phyloP scores from a whole-genome alignment of 2,329 filamentous ascomycete species.

The Coniella vitis region DNA sequence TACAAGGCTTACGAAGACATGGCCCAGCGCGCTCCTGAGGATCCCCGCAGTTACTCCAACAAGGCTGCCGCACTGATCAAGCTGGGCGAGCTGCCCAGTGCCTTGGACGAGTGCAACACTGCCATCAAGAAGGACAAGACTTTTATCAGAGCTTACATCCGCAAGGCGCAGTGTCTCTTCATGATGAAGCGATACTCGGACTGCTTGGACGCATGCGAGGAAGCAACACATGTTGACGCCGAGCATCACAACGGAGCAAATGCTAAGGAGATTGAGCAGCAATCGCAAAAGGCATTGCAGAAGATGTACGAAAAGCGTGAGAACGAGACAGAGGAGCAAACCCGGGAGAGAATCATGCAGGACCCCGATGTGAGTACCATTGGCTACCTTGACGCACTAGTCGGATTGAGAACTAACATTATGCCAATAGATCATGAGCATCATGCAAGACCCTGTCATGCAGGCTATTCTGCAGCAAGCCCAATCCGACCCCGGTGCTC shows the following conservation, averaged over 20 bases:
- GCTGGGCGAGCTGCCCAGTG: slow-evolving; percentile 89
- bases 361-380: slow-evolving; percentile 72
- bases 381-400: no score
- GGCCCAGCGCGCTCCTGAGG: slow-evolving; percentile 89
- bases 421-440: slow-evolving; percentile 63
- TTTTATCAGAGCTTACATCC: slow-evolving; percentile 93
- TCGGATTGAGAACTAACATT: neutral
- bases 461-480: slow-evolving; percentile 95
- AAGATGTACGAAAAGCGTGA: slow-evolving; percentile 87
- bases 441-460: slow-evolving; percentile 96
- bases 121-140: slow-evolving; percentile 86
- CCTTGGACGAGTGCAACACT: slow-evolving; percentile 83
- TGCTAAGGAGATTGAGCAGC: slow-evolving; percentile 82
- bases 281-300: slow-evolving; percentile 85
- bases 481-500: slow-evolving; percentile 82
- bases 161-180: slow-evolving; percentile 91
- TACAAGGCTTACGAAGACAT: slow-evolving; percentile 94
- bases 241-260: slow-evolving; percentile 66
- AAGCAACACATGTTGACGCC: slow-evolving; percentile 70
- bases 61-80: slow-evolving; percentile 95
- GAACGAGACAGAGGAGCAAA: slow-evolving; percentile 94
- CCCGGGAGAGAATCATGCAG: slow-evolving; percentile 78
- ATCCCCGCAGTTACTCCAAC: slow-evolving; percentile 94
- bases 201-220: slow-evolving; percentile 81
- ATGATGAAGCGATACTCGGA: slow-evolving; percentile 98